Base-by-base conservation (phyloP, 805 yeast genomes). In the Jamesozyma jinghongensis region DNA sequence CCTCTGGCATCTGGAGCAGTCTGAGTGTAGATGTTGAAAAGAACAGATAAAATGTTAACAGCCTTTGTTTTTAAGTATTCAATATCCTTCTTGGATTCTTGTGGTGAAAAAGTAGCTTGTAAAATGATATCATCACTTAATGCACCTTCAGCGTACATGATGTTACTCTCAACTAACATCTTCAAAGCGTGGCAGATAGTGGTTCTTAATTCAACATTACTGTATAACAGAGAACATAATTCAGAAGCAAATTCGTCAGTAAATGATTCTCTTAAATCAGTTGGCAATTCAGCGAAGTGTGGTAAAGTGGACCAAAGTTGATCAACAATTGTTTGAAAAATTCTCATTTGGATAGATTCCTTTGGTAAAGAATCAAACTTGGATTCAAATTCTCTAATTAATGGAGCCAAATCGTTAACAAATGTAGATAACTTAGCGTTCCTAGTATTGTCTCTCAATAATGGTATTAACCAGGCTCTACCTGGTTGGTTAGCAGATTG, bases 271-370 rank as follows among this genome's bases (percentile, higher is more conserved):
- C 56, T 60, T 49, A 86, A 67, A 63, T 92, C 98, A 19, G 66
- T 68, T 27, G 97, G 95, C 51, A 88, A 70, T 56, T 84, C 92
- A 56, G 92, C 81, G 62, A 87, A 92, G 51, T 79, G 82, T 14
- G 97, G 95, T 46, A 92, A 68, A 47, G 88, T 68, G 1, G 94
- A 79, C 97, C 97, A 87, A 27, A 88, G 71, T 69, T 92, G 99
- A 57, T 85, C 95, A 32, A 85, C 69, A 34, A 92, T 76, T 2
- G 98, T 90, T 52, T 78, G 74, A 57, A 85, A 83, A 39, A 92
- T 77, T 63, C 86, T 92, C 43, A 67, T 61, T 57, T 85, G 83
- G 45, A 84, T 70, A 2, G 88, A 76, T 38, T 77, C 74, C 37
- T 73, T 70, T 32, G 71, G 67, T 27, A 71, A 50, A 1, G 62